A percentile compares a stretch with the other conserved stretches of the same genome.
Evolutionary conservation across 257 asterid species (phyloP).

Genomic region (Fraxinus quadrangulata): DNA sequence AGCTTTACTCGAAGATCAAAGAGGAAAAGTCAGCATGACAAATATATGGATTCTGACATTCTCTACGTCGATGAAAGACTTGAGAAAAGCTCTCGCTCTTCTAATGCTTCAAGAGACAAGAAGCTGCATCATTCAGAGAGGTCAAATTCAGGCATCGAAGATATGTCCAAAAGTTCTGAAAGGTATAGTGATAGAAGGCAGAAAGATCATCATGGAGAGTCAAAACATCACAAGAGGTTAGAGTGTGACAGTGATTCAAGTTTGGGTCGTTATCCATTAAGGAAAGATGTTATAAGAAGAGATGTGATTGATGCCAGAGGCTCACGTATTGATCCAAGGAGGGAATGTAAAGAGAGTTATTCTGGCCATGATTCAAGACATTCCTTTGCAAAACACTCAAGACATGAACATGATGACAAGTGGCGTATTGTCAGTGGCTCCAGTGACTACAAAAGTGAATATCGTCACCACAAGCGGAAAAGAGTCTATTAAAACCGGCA

Average conservation of each 20-base stretch:
- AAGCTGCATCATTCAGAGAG: slow-evolving; percentile 46
- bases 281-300: slow-evolving; percentile 38
- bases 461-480: slow-evolving; percentile 28
- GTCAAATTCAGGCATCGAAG: slow-evolving; percentile 52
- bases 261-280: slow-evolving; percentile 39
- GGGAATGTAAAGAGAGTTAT: slow-evolving; percentile 33
- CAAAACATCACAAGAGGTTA: slow-evolving; percentile 48
- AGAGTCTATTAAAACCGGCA: slow-evolving; percentile 32
- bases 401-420: slow-evolving; percentile 28
- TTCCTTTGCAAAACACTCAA: slow-evolving; percentile 16
- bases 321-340: slow-evolving; percentile 33
- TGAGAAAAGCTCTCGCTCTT: slow-evolving; percentile 42
- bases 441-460: slow-evolving; percentile 26
- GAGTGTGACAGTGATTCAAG: slow-evolving; percentile 53
- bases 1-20: slow-evolving; percentile 38
- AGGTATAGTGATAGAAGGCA: slow-evolving; percentile 42
- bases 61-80: slow-evolving; percentile 40
- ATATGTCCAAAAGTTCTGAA: slow-evolving; percentile 42
- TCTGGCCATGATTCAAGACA: slow-evolving; percentile 24
- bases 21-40: slow-evolving; percentile 43
- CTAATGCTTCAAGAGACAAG: slow-evolving; percentile 44
- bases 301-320: slow-evolving; percentile 29
- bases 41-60: slow-evolving; percentile 31
- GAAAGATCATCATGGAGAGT: slow-evolving; percentile 46
- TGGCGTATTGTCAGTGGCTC: slow-evolving; percentile 31